phyloP scores from a whole-genome alignment of 2,329 filamentous ascomycete species.

The Coniochaeta pulveracea region DNA sequence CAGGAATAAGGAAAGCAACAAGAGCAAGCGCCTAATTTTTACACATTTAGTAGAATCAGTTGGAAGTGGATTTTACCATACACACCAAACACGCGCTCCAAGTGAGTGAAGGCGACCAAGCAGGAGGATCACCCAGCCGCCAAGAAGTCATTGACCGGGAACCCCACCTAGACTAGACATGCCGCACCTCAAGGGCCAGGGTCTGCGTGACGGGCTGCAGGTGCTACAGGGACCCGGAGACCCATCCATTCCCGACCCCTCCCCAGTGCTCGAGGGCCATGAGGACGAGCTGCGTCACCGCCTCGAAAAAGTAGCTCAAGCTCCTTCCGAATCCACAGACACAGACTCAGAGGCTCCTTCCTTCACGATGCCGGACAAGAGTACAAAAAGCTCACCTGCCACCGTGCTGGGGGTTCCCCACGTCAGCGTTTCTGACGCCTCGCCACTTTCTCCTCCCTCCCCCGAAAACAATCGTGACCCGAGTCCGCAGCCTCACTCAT shows the following conservation, averaged over 20 bases:
- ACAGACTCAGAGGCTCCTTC: not conserved
- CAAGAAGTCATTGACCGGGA: slow-evolving; percentile 1
- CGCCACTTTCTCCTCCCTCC: slow-evolving; percentile 1
- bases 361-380: not conserved
- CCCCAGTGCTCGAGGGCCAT: not conserved
- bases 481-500: not conserved
- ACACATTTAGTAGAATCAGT: not conserved
- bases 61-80: not conserved
- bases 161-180: slow-evolving; percentile 1
- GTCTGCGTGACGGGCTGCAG: slow-evolving; percentile 3
- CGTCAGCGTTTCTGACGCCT: not conserved
- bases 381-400: not conserved
- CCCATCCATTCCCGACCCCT: not conserved
- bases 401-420: no score
- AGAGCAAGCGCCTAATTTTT: not conserved
- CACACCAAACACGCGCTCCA: not conserved
- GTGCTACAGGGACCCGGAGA: not conserved
- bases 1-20: not conserved
- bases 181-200: not conserved
- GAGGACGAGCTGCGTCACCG: slow-evolving; percentile 3
- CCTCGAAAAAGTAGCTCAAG: slow-evolving; percentile 2
- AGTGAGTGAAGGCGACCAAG: slow-evolving; percentile 1
- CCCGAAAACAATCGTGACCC: not conserved
- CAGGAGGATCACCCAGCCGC: not conserved
- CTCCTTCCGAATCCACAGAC: slow-evolving; percentile 1